Conservation (phyloP, 108 stramenopile species). For the Thalassiosira profunda region DNA sequence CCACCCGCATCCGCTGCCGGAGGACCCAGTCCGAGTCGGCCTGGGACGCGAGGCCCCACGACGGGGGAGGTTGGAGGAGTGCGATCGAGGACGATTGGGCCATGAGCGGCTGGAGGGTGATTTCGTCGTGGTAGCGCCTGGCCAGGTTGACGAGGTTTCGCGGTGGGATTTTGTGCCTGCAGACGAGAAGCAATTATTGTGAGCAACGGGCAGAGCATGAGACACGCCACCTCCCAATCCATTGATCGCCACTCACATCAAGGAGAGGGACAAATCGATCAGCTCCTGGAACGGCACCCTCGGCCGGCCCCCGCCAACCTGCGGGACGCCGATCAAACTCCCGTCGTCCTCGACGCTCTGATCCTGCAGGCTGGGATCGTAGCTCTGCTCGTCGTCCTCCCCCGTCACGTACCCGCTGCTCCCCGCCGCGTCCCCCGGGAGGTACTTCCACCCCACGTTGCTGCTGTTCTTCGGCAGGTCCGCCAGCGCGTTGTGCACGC, state of each 20-base stretch:
- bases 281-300: conserved; percentile 86
- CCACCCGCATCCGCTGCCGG: conserved; percentile 58
- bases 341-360: conserved; percentile 34
- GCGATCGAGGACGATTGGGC: conserved; percentile 53
- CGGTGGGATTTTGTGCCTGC: conserved; percentile 77
- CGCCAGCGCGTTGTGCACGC: conserved; percentile 80
- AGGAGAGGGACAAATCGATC: conserved; percentile 71
- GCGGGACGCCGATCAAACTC: conserved; percentile 10
- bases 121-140: conserved; percentile 50
- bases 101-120: conserved; percentile 42
- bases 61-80: conserved; percentile 63
- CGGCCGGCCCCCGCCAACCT: conserved; percentile 3
- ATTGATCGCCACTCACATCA: conserved; percentile 56
- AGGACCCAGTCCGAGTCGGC: conserved; percentile 74
- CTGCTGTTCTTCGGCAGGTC: conserved; percentile 80
- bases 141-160: conserved; percentile 66
- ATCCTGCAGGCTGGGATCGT: conserved; percentile 28
- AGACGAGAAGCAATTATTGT: neutral
- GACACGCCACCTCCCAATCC: neutral
- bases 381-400: conserved; percentile 54
- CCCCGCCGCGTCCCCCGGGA: conserved; percentile 24
- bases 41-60: conserved; percentile 54
- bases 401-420: conserved; percentile 61
- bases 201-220: no score
- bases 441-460: conserved; percentile 75